Base-by-base conservation (phyloP, 2,329 filamentous ascomycete genomes). In the Cercospora citrullina region DNA sequence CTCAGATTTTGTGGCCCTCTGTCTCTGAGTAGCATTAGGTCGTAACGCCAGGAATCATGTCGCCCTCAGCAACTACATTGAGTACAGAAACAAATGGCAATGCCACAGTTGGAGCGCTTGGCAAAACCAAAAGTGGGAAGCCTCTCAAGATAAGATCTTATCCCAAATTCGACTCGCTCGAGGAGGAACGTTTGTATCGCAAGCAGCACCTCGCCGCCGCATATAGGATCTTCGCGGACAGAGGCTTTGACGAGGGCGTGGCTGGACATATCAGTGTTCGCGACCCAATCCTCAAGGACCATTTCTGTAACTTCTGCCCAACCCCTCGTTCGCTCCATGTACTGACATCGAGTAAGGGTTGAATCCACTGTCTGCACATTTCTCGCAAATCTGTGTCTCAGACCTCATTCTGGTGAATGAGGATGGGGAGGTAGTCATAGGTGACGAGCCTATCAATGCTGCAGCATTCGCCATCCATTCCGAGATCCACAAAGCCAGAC, bases 391-490 rank as follows among this genome's bases (percentile, higher is more conserved):
- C 26, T 80, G 75, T 51, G 79, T 79, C 5, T 79, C 76, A 0
- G 82, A 84, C 68, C 75, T 85, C 64, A 80, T 84, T n/a, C 75
- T 76, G 2, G 80, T 84, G 3, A 77, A 83, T 59, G 76, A 82
- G 36, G 70, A 80, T 5, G 83, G 82, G 10, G 73, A 79, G 16
- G 76, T 82, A 16, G 76, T 83, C 16, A 77, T 78, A 4, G 81
- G 81, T 9, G 77, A 80, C 65, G 80, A 79, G 73, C 76, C 87
- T 82, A 78, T 77, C 71, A 77, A 77, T 61, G 74, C 78, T 0
- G 81, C 82, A 1, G 82, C 79, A 0, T 84, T 82, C 68, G 79
- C 80, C 59, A 84, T 84, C 58, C 83, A 84, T 71, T 75, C 72
- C 16, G 79, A 78, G 23, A 80, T 81, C 36, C 80, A 81, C 68